These are phyloP conservation scores for Rosa persica DNA, from an alignment of 306 rosid species.

Conservation along the genomic window DNA sequence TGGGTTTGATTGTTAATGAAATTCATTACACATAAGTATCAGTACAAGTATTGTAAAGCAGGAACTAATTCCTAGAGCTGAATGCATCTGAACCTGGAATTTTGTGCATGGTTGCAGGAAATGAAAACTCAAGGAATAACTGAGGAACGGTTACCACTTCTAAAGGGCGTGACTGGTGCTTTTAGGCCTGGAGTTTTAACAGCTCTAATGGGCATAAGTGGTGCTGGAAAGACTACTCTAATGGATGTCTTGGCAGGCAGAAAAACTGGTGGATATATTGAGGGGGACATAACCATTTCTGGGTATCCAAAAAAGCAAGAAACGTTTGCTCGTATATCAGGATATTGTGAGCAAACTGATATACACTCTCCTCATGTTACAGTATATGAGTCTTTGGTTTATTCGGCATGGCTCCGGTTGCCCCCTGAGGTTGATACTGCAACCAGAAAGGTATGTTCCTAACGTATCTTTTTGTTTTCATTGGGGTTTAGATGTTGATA, in stretches of 20 bases:
- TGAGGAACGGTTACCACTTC: conserved; percentile 67
- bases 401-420: conserved; percentile 85
- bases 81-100: neutral
- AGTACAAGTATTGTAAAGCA: neutral
- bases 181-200: conserved; percentile 93
- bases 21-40: neutral
- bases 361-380: conserved; percentile 95
- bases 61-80: conserved; percentile 1
- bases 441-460: conserved; percentile 54
- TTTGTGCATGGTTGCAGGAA: conserved; percentile 48
- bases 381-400: conserved; percentile 69
- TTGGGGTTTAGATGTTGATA: neutral
- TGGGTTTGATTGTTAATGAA: neutral
- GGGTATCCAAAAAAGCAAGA: conserved; percentile 84
- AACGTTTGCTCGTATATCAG: conserved; percentile 85
- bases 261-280: conserved; percentile 78
- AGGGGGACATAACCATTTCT: conserved; percentile 66
- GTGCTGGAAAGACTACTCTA: conserved; percentile 96
- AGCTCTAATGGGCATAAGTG: conserved; percentile 96
- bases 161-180: conserved; percentile 86
- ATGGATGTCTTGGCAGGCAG: conserved; percentile 92
- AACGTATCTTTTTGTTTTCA: neutral
- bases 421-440: conserved; percentile 66
- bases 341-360: conserved; percentile 86
- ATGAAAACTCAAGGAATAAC: conserved; percentile 68